Percentiles rank a stretch among this genome's conserved stretches.
phyloP scores from a whole-genome alignment of 2,329 filamentous ascomycete species.

The Clonostachys rhizophaga region DNA sequence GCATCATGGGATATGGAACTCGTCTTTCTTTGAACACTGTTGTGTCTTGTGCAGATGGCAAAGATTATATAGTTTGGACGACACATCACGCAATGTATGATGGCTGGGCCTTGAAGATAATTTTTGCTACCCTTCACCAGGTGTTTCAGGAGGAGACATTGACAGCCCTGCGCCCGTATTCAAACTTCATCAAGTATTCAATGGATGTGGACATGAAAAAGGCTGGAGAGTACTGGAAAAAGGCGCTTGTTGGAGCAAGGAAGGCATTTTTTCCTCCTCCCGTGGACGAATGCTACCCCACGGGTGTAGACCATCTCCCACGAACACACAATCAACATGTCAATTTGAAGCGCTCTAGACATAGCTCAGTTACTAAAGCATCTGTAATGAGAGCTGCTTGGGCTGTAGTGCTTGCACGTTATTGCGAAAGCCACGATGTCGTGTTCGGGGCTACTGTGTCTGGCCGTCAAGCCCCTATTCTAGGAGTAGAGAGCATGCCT shows the following conservation, averaged over 20 bases:
- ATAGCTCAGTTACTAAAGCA: conserved; percentile 6
- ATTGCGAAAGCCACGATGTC: conserved; percentile 10
- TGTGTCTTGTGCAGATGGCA: background rate
- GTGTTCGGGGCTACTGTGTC: conserved; percentile 14
- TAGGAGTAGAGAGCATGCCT: conserved; percentile 1
- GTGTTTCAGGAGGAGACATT: background rate
- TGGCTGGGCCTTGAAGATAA: conserved; percentile 68
- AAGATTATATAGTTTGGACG: conserved; percentile 11
- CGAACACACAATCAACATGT: background rate
- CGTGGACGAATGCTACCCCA: background rate
- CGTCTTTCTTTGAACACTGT: background rate
- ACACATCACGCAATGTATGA: conserved; percentile 18
- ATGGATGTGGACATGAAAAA: background rate
- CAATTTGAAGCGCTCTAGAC: background rate
- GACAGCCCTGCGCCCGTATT: background rate
- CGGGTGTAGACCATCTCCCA: background rate
- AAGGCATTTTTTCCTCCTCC: conserved; percentile 3
- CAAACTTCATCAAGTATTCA: conserved; percentile 5
- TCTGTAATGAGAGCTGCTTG: conserved; percentile 17
- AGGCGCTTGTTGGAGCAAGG: conserved; percentile 3
- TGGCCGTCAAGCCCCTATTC: conserved; percentile 10
- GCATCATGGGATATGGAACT: background rate
- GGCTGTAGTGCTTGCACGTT: conserved; percentile 13
- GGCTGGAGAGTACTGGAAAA: conserved; percentile 4
- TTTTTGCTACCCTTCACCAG: conserved; percentile 5